Evolutionary conservation across 805 yeast species (phyloP), one percentile per base, ranked within the genome.

Genomic region (Candida succiphila): DNA sequence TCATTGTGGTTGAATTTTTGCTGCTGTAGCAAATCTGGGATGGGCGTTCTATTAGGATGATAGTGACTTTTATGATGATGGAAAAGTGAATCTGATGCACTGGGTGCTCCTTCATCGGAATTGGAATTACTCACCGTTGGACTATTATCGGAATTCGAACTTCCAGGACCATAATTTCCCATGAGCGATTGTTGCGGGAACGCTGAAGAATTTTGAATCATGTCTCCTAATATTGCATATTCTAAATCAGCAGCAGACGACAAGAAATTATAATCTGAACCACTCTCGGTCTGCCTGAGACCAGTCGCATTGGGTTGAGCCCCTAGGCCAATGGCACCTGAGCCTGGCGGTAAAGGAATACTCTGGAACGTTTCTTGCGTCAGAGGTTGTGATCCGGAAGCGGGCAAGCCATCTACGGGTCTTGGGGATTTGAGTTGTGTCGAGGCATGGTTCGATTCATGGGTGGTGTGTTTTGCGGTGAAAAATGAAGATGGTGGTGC

Each of bases 181-280:
- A n/a, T n/a, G n/a, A n/a, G n/a, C n/a, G n/a, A n/a, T n/a, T n/a
- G n/a, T n/a, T n/a, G n/a, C n/a, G n/a, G n/a, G n/a, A n/a, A n/a
- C 10, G 23, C 10, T 21, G 23, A 10, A 8, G 10, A 7, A 21
- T 71, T 75, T 24, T 72, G 73, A 25, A 78, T 65, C 32, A 81
- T 79, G 38, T 67, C 73, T 7, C 86, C 78, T 21, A 81, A 55
- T 4, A 80, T 74, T 3, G 84, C 68, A 44, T 81, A 80, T 44
- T 81, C 92, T 33, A 78, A 59, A 46, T 78, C 80, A 0, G 85
- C 87, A 1, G 92, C 87, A 24, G 71, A 61, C 1, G 86, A 77
- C 38, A 79, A 48, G 44, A 80, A 80, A 38, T 69, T 46, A 8
- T n/a, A n/a, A n/a, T n/a, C n/a, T n/a, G n/a, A n/a, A n/a, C 25